phyloP scores from a whole-genome alignment of 306 rosid species.

The Ceratonia siliqua region DNA sequence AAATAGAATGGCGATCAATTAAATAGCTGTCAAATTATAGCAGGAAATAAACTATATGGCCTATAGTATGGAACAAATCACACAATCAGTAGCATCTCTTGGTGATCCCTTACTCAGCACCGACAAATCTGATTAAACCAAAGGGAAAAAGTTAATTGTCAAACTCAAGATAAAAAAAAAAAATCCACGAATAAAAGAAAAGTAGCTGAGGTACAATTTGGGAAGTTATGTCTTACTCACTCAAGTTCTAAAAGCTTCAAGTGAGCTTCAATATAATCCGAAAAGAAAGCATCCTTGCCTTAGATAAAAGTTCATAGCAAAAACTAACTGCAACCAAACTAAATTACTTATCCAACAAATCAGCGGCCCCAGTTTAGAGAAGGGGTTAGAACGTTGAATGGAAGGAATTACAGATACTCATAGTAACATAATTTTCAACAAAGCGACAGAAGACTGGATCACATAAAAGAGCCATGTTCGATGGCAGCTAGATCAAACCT shows the following conservation, averaged over 20 bases:
- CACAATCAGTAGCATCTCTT: not conserved
- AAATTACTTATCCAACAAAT: not conserved
- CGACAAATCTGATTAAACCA: conserved; percentile 32
- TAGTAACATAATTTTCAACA: conserved; percentile 50
- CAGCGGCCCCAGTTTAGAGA: not conserved
- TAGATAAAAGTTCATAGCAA: conserved; percentile 16
- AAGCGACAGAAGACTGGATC: conserved; percentile 49
- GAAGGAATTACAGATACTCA: conserved; percentile 21
- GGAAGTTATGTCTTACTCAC: no score
- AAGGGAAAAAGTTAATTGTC: not conserved
- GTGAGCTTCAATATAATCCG: conserved; percentile 52
- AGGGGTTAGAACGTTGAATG: not conserved
- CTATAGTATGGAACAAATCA: not conserved
- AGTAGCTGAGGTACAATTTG: not conserved
- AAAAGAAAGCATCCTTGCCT: conserved; percentile 58
- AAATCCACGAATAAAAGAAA: not conserved
- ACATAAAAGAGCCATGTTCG: conserved; percentile 49
- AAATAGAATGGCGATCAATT: not conserved
- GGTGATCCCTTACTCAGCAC: conserved; percentile 6
- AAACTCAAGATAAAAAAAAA: not conserved
- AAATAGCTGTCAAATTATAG: not conserved
- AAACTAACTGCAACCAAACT: not conserved
- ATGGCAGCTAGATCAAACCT: no score
- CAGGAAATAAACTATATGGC: conserved; percentile 1
- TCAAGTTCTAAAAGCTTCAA: conserved; percentile 60